Base-by-base conservation (phyloP, 176 grass and related monocot genomes). In the Themeda triandra region DNA sequence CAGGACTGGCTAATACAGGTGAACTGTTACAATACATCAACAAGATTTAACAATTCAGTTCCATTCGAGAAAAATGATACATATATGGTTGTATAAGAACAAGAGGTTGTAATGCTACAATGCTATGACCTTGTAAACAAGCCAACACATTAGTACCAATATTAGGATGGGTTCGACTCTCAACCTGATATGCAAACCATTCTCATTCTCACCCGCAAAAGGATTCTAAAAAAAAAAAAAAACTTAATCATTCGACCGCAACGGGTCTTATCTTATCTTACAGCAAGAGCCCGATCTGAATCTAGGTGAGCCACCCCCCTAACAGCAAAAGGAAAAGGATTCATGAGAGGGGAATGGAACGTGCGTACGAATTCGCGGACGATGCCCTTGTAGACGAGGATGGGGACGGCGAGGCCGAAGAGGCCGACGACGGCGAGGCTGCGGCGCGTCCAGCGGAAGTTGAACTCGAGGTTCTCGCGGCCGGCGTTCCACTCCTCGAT, bases 321-420 rank as follows among this genome's bases (percentile, higher is more conserved):
- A 60, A n/a, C 8, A 59, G 18, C 6, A 32, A 58, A 25, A 11
- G 11, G 5, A 39, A 36, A 41, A 25, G 7, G 8, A 30, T 46
- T 41, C 25, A 41, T 28, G 15, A 56, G 54, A 46, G 31, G 32
- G 54, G 44, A 13, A 23, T 25, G 67, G 30, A 71, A 27, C 23
- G 63, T n/a, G 66, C 62, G 19, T 87, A 95, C 93, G 76, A 95
- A 95, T 90, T 92, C 93, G 54, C 90, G 85, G 76, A 92, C 90
- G 80, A 95, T 84, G 86, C 88, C 93, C 73, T 92, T 95, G 90
- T 95, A 95, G 46, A 92, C 18, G 86, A 95, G 90, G 88, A 90
- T 82, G 17, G 93, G 90, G 70, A 95, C 83, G 29, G 86, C 90
- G 80, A 92, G n/a, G 71, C 93, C 93, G 70, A 95, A 95, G 75